Percentiles rank a stretch among this genome's conserved stretches.
Conservation (phyloP, 192 early-diverging fungal genomes). For the Coemansia sp. region DNA sequence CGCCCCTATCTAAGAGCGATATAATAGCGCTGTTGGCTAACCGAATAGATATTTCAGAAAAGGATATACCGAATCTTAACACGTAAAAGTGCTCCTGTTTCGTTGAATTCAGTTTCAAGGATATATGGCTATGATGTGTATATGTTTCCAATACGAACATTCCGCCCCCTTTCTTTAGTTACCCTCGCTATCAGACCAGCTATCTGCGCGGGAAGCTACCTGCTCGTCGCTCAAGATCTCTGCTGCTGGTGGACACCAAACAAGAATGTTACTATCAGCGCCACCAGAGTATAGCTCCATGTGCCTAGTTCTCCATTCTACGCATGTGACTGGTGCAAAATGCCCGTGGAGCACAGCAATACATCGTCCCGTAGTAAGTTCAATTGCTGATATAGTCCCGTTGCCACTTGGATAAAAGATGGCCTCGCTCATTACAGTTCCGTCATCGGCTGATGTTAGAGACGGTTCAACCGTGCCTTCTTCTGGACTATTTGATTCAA, state of each 20-base stretch:
- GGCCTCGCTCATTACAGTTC: constrained; percentile 11
- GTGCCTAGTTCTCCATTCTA: constrained; percentile 56
- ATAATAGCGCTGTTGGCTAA: constrained; percentile 30
- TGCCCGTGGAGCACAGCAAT: constrained; percentile 62
- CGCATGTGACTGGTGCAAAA: constrained; percentile 61
- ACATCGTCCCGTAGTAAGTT: constrained; percentile 58
- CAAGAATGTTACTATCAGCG: constrained; percentile 59
- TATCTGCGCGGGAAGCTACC: constrained; percentile 12
- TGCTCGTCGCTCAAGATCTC: constrained; percentile 33
- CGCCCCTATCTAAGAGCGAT: constrained; percentile 20
- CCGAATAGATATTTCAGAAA: constrained; percentile 41
- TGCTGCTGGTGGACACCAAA: constrained; percentile 54
- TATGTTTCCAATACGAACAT: too few species aligned
- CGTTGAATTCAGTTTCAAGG: not conserved
- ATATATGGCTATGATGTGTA: too few species aligned
- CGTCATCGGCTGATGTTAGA: constrained; percentile 33
- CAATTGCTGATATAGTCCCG: constrained; percentile 59
- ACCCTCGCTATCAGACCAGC: constrained; percentile 32
- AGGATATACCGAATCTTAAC: not conserved
- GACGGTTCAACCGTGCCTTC: constrained; percentile 31
- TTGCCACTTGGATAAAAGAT: constrained; percentile 64
- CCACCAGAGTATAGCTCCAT: constrained; percentile 67
- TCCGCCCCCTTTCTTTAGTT: not conserved
- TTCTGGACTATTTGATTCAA: too few species aligned
- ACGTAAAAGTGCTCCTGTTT: not conserved